phyloP scores from a whole-genome alignment of 768 basidiomycete genomes.

The Suillus cothurnatus region DNA sequence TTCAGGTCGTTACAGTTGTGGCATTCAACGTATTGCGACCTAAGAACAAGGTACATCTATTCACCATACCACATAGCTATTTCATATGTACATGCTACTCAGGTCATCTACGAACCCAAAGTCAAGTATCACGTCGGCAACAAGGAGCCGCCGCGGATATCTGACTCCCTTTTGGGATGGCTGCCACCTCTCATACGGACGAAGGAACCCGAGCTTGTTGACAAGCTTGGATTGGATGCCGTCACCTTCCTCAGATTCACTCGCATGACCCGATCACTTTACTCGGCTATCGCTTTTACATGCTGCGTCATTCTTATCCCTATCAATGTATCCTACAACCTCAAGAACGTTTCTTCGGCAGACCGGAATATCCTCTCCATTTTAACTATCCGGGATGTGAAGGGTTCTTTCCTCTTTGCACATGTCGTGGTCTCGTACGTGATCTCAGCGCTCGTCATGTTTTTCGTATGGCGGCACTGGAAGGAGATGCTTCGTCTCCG shows the following conservation, averaged over 20 bases:
- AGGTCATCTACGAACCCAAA: conserved; percentile 94
- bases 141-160: conserved; percentile 80
- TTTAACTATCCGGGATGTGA: conserved; percentile 85
- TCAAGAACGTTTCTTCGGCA: conserved; percentile 55
- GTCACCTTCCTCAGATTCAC: conserved; percentile 91
- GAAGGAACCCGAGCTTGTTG: conserved; percentile 86
- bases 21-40: conserved; percentile 87
- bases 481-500: conserved; percentile 77
- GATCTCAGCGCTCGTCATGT: conserved; percentile 75
- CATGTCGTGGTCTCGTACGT: conserved; percentile 85
- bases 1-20: conserved; percentile 64
- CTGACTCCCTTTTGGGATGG: conserved; percentile 87
- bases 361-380: conserved; percentile 69
- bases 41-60: conserved; percentile 70
- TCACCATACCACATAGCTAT: conserved; percentile 2
- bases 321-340: conserved; percentile 83
- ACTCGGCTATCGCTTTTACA: conserved; percentile 62
- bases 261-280: conserved; percentile 78
- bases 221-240: conserved; percentile 90
- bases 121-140: conserved; percentile 84
- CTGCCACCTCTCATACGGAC: conserved; percentile 80
- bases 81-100: conserved; percentile 1
- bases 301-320: conserved; percentile 80
- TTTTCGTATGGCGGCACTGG: conserved; percentile 77
- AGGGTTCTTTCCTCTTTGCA: conserved; percentile 71